These are phyloP conservation scores for Sugiyamaella pinicola DNA, from an alignment of 1,139 yeast species.

Conservation along the genomic window DNA sequence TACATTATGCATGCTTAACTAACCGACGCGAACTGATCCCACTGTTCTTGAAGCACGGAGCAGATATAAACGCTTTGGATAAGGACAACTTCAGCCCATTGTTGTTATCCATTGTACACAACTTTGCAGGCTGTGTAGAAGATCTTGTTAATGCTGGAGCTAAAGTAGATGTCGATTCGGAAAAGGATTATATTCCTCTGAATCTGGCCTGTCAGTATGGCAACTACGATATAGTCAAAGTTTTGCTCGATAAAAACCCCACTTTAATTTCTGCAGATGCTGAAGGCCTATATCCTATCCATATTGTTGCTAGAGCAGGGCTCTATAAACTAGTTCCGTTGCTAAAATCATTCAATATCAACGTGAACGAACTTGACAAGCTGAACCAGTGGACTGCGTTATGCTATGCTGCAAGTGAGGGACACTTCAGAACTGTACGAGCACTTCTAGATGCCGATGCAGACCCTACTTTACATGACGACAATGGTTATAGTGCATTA, in stretches of 20 bases:
- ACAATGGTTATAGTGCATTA: conserved; percentile 77
- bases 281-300: conserved; percentile 82
- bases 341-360: conserved; percentile 71
- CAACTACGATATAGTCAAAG: conserved; percentile 67
- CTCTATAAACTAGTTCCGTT: conserved; percentile 67
- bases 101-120: conserved; percentile 72
- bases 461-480: conserved; percentile 70
- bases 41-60: conserved; percentile 42
- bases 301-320: conserved; percentile 86
- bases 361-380: conserved; percentile 77
- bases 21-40: conserved; percentile 41
- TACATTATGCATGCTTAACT: conserved; percentile 76
- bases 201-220: conserved; percentile 91
- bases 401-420: conserved; percentile 87
- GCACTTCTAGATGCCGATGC: conserved; percentile 77
- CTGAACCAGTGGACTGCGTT: conserved; percentile 93
- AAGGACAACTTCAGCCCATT: conserved; percentile 62
- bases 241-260: conserved; percentile 50
- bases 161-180: conserved; percentile 44
- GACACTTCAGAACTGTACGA: conserved; percentile 70
- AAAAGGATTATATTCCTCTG: conserved; percentile 68
- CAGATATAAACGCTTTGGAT: conserved; percentile 44
- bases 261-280: conserved; percentile 45
- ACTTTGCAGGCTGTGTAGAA: conserved; percentile 58
- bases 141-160: conserved; percentile 51